Percentiles rank a stretch among this genome's conserved stretches.
phyloP scores from a whole-genome alignment of 495 filamentous ascomycete genomes.

The Astrocystis sublimbata region DNA sequence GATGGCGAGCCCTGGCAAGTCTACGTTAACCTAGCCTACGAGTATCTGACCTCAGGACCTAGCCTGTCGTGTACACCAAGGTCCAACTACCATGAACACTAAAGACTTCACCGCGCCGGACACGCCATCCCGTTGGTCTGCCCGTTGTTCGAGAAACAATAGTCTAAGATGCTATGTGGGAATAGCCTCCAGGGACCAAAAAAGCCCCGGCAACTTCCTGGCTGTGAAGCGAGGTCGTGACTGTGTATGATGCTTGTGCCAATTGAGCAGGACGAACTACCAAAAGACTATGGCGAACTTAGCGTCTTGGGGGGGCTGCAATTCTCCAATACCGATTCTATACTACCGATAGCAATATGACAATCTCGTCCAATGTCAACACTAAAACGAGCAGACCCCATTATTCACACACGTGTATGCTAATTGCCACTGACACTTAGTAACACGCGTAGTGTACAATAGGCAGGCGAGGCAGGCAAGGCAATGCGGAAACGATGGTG shows the following conservation, averaged over 20 bases:
- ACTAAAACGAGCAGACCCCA: not conserved
- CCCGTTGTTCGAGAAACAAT: not conserved
- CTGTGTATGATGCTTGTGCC: not conserved
- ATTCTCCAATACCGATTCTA: not conserved
- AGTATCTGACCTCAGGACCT: not conserved
- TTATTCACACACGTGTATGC: not conserved
- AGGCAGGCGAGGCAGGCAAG: too few species aligned
- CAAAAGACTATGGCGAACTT: not conserved
- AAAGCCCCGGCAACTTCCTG: not conserved
- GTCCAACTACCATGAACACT: not conserved
- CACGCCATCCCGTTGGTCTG: not conserved
- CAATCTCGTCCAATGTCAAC: not conserved
- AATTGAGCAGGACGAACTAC: not conserved
- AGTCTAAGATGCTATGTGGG: not conserved
- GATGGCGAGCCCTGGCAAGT: slow-evolving; percentile 13
- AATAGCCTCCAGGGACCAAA: not conserved
- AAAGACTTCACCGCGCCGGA: not conserved
- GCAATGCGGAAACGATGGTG: not conserved
- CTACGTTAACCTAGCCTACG: too few species aligned
- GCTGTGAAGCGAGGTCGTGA: not conserved
- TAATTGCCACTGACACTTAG: not conserved
- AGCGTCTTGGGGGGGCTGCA: slow-evolving; percentile 2
- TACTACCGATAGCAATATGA: not conserved
- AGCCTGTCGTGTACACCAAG: not conserved
- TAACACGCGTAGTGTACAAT: not conserved